Percentiles rank a stretch among this genome's conserved stretches.
These are phyloP conservation scores for Boletellus ananas DNA, from an alignment of 768 basidiomycete species.

Conservation along the genomic window DNA sequence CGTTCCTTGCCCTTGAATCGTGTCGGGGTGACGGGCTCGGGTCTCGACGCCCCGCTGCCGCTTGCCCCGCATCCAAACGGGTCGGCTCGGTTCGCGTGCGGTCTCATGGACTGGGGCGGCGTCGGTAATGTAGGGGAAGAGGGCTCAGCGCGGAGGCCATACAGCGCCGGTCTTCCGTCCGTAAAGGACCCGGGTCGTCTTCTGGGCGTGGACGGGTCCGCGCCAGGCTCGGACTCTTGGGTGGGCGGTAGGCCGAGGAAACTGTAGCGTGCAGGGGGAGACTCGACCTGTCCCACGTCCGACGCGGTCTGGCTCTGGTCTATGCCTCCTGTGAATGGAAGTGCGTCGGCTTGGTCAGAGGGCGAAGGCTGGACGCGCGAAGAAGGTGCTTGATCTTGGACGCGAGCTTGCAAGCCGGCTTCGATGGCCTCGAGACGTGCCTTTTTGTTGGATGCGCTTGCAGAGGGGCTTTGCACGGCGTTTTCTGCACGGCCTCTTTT, in stretches of 20 bases:
- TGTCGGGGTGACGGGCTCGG: conserved; percentile 20
- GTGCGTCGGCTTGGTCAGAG: background rate
- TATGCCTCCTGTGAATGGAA: conserved; percentile 16
- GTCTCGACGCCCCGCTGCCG: background rate
- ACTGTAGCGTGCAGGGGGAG: conserved; percentile 2
- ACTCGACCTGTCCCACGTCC: background rate
- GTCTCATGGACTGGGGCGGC: conserved; percentile 19
- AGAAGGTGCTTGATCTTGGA: background rate
- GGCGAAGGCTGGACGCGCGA: too few species aligned
- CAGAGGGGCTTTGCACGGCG: background rate
- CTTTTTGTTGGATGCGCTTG: background rate
- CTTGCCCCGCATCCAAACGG: too few species aligned
- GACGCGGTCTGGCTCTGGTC: background rate
- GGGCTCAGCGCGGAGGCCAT: background rate
- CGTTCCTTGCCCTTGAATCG: conserved; percentile 26
- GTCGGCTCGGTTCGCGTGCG: background rate
- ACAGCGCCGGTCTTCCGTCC: background rate
- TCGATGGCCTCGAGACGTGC: conserved; percentile 8
- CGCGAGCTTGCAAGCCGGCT: conserved; percentile 8
- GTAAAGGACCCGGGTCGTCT: background rate
- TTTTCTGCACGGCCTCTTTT: conserved; percentile 5
- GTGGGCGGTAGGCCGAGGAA: conserved; percentile 19
- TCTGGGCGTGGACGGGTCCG: conserved; percentile 17
- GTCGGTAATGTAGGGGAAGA: conserved; percentile 13
- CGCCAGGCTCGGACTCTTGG: conserved; percentile 6